phyloP scores from a whole-genome alignment of 1,284 basidiomycete genomes.

The Trichosporon ovoides region DNA sequence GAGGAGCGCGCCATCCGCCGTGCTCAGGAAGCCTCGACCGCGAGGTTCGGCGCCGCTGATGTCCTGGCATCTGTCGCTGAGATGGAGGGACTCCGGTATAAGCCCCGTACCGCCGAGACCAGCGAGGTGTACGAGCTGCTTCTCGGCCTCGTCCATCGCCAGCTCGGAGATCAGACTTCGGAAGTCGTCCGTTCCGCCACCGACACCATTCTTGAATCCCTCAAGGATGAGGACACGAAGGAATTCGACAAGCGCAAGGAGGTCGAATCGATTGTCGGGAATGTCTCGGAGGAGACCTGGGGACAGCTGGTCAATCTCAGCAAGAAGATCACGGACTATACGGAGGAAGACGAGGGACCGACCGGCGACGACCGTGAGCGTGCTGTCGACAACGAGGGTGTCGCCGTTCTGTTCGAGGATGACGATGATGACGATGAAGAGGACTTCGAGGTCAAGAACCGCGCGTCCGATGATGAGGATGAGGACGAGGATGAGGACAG shows the following conservation, averaged over 20 bases:
- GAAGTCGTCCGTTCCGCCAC: constrained; percentile 93
- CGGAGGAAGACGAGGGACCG: constrained; percentile 74
- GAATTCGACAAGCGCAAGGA: constrained; percentile 99
- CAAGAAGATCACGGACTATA: constrained; percentile 97
- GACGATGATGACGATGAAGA: constrained; percentile 81
- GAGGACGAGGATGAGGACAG: constrained; percentile 63
- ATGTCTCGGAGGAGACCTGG: constrained; percentile 70
- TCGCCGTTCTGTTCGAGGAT: constrained; percentile 93
- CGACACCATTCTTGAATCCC: constrained; percentile 79
- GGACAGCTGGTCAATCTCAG: constrained; percentile 77
- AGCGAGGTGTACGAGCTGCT: constrained; percentile 92
- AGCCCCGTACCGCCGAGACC: constrained; percentile 89
- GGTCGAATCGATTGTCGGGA: constrained; percentile 72
- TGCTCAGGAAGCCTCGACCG: constrained; percentile 37
- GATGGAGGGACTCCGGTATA: constrained; percentile 86
- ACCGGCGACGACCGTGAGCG: constrained; percentile 62
- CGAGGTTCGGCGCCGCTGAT: constrained; percentile 57
- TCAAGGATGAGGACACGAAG: constrained; percentile 86
- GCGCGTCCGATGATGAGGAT: constrained; percentile 55
- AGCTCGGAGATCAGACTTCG: constrained; percentile 89
- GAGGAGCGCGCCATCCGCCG: constrained; percentile 47
- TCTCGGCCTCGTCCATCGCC: constrained; percentile 71
- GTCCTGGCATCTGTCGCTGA: constrained; percentile 89
- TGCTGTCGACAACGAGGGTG: constrained; percentile 64
- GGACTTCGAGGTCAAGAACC: constrained; percentile 59